Evolutionary conservation across 352 stramenopile genomes (phyloP), one percentile per base, ranked within the genome.

Genomic region (Phytophthora citrophthora): DNA sequence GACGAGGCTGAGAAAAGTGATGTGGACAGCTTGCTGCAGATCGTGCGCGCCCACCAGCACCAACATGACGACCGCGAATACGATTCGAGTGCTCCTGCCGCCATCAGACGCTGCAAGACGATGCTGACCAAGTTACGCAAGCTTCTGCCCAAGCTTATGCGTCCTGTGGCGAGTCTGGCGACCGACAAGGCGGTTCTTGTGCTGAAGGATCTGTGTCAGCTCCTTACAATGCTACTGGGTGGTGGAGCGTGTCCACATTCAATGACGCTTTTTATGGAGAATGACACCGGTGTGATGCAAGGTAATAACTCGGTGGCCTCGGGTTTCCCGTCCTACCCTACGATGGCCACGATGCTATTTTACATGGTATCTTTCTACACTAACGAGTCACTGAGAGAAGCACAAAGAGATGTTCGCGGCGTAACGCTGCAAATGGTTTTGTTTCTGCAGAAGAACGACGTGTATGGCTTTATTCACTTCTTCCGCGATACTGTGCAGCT

Each of bases 311-410:
- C 44, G 27, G 31, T 48, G 27, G 34, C 67, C 0, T 72, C 67
- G 5, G 64, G 64, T 20, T 70, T 76, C 16, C 64, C 73, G 15
- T 80, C 75, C 13, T 87, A 81, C 46, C 64, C 76, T 10, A 82
- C 73, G 2, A 70, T 88, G 32, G 79, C 71, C 16, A 90, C 73
- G 6, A 89, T 92, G 72, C 60, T 90, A 23, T 86, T 92, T 36
- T 89, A 90, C 44, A 86, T 92, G 78, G 50, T 92, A 7, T 85
- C 78, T 11, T 92, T 92, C 39, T 90, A 81, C 49, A 82, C 73
- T 2, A 88, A 82, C 24, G 48, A 69, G 15, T 59, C 32, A 24
- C 62, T 89, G 4, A 52, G 43, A 12, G 53, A 73, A 7, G 68
- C 78, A 1, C 81, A 90, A 34, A 32, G 54, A 47, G 79, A 76